These are phyloP conservation scores for Gnetum montanum DNA, from an alignment of 75 land plant genomes.

Conservation along the genomic window DNA sequence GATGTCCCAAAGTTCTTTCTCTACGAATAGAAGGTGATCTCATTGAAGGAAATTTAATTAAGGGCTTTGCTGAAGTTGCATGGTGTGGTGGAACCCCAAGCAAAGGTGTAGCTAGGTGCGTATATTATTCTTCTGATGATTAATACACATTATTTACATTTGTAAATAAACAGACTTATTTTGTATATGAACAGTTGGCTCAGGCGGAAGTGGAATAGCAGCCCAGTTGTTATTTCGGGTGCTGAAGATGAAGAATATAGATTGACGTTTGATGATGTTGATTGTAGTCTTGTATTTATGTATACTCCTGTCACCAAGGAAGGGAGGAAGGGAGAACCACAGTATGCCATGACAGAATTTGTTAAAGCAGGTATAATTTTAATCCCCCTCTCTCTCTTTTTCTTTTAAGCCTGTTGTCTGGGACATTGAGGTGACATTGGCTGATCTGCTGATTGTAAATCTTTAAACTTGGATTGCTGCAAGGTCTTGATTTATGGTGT, in stretches of 20 bases:
- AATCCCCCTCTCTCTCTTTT: no score
- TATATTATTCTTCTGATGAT: neutral
- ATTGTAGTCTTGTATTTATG: slow-evolving; percentile 80
- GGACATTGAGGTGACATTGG: neutral
- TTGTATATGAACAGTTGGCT: slow-evolving; percentile 64
- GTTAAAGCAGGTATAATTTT: slow-evolving; percentile 95
- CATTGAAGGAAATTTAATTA: slow-evolving; percentile 63
- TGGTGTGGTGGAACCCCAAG: slow-evolving; percentile 99
- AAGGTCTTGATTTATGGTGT: neutral
- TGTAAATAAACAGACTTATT: neutral
- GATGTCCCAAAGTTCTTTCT: slow-evolving; percentile 71
- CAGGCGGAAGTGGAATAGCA: slow-evolving; percentile 62
- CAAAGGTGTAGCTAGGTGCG: slow-evolving; percentile 79
- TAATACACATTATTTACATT: neutral
- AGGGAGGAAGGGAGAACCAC: slow-evolving; percentile 88
- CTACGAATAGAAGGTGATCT: slow-evolving; percentile 78
- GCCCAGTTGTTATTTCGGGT: slow-evolving; percentile 75
- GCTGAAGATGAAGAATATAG: slow-evolving; percentile 84
- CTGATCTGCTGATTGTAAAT: neutral
- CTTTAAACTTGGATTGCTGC: neutral
- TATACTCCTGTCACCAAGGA: slow-evolving; percentile 96
- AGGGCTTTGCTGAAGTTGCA: slow-evolving; percentile 73
- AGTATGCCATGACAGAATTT: slow-evolving; percentile 74
- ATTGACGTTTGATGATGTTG: slow-evolving; percentile 72
- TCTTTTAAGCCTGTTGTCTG: no score